Conservation (phyloP, 202 grass and related monocot species). For the Bolboschoenoplectus hybrid region DNA sequence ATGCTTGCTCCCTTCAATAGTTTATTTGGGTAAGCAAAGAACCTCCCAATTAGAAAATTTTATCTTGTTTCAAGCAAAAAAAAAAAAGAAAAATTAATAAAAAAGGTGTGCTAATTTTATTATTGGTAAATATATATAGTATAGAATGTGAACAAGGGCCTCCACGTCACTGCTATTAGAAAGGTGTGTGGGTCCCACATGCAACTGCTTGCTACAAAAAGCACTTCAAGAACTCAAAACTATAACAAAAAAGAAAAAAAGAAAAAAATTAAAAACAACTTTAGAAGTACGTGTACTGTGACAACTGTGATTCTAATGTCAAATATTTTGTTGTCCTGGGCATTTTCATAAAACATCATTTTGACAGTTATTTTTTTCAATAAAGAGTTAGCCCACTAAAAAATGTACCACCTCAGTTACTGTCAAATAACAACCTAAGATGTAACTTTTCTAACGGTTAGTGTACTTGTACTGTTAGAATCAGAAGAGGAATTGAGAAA, state of each 20-base stretch:
- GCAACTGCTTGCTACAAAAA: slow-evolving; percentile 23
- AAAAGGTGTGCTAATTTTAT: not conserved
- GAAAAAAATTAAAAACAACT: not conserved
- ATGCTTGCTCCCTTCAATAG: slow-evolving; percentile 47
- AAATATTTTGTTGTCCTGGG: not conserved
- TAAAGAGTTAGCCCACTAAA: slow-evolving; percentile 3
- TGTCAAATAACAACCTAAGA: not conserved
- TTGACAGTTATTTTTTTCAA: slow-evolving; percentile 2
- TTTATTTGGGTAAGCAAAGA: slow-evolving; percentile 69
- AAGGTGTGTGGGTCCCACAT: slow-evolving; percentile 4
- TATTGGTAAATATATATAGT: not conserved
- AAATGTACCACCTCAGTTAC: slow-evolving; percentile 19
- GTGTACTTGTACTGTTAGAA: not conserved
- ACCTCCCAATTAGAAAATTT: slow-evolving; percentile 30
- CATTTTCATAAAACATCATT: not conserved
- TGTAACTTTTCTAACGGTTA: not conserved
- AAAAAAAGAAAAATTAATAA: not conserved
- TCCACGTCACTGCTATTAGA: not conserved
- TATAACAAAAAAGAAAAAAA: not conserved
- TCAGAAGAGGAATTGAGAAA: too few relatives aligned
- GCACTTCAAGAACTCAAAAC: not conserved
- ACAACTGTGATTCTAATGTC: slow-evolving; percentile 18
- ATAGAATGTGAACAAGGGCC: slow-evolving; percentile 21
- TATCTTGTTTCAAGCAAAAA: slow-evolving; percentile 19
- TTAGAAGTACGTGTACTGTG: not conserved